phyloP scores from a whole-genome alignment of 202 grass and related monocot genomes.

The Setaria viridis region DNA sequence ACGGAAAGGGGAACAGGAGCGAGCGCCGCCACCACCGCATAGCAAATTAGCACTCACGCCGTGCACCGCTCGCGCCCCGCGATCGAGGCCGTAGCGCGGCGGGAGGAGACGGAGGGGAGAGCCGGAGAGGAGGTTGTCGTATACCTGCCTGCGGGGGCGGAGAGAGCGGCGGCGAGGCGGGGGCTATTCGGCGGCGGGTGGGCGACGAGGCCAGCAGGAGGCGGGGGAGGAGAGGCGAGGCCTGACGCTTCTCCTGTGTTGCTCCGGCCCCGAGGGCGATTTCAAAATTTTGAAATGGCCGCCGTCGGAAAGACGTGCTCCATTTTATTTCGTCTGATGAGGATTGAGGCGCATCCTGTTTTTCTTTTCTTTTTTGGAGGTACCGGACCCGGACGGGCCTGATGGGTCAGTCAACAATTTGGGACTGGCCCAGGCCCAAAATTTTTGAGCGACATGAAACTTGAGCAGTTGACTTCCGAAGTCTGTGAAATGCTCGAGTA shows the following conservation, averaged over 20 bases:
- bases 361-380: neutral
- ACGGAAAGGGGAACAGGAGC: constrained; percentile 8
- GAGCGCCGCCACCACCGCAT: neutral
- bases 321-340: neutral
- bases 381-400: neutral
- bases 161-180: neutral
- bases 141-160: constrained; percentile 15
- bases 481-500: neutral
- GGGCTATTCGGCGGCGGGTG: neutral
- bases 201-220: neutral
- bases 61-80: neutral
- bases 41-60: neutral
- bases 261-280: neutral
- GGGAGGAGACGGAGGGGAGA: neutral
- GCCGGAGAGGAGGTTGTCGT: neutral
- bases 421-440: neutral
- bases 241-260: neutral
- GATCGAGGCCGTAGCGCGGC: neutral
- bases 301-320: neutral
- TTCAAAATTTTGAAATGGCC: constrained; percentile 36
- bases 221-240: neutral
- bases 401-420: neutral
- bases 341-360: neutral
- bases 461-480: neutral
- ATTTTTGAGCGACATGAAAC: neutral